phyloP scores from a whole-genome alignment of 2,329 filamentous ascomycete species.

The Fusarium haematococcum region DNA sequence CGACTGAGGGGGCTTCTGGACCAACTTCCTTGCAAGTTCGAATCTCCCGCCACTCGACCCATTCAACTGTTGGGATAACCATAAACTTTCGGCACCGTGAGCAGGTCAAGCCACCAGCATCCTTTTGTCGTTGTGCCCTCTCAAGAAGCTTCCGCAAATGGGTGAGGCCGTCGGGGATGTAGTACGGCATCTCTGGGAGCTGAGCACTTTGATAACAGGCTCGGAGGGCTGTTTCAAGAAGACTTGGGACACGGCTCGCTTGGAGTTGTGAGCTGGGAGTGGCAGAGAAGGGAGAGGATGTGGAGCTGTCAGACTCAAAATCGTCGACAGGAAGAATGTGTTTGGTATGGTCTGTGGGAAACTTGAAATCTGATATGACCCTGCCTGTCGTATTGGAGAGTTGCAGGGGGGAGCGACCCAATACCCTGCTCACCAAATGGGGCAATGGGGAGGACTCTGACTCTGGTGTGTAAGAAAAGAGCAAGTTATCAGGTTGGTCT shows the following conservation, averaged over 20 bases:
- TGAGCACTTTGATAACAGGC: slow-evolving; percentile 58
- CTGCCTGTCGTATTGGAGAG: slow-evolving; percentile 46
- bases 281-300: slow-evolving; percentile 10
- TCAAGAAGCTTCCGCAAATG: slow-evolving; percentile 57
- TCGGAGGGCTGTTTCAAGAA: slow-evolving; percentile 64
- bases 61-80: slow-evolving; percentile 65
- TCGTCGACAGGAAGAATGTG: slow-evolving; percentile 40
- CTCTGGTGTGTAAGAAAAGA: slow-evolving; percentile 21
- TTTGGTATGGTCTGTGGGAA: slow-evolving; percentile 39
- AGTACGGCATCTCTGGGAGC: slow-evolving; percentile 55
- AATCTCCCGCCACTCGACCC: slow-evolving; percentile 72
- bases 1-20: slow-evolving; percentile 10
- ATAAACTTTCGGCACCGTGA: slow-evolving; percentile 62
- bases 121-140: slow-evolving; percentile 54
- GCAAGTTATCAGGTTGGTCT: slow-evolving; percentile 6
- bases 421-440: slow-evolving; percentile 38
- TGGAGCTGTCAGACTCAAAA: slow-evolving; percentile 14
- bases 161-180: slow-evolving; percentile 56
- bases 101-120: slow-evolving; percentile 63
- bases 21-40: slow-evolving; percentile 28
- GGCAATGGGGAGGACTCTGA: slow-evolving; percentile 13
- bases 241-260: slow-evolving; percentile 57
- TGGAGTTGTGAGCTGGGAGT: slow-evolving; percentile 18
- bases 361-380: slow-evolving; percentile 46
- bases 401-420: slow-evolving; percentile 50